Evolutionary conservation across 2,329 filamentous ascomycete species (phyloP), one percentile per base, ranked within the genome.

Genomic region (Clathrospora elynae): DNA sequence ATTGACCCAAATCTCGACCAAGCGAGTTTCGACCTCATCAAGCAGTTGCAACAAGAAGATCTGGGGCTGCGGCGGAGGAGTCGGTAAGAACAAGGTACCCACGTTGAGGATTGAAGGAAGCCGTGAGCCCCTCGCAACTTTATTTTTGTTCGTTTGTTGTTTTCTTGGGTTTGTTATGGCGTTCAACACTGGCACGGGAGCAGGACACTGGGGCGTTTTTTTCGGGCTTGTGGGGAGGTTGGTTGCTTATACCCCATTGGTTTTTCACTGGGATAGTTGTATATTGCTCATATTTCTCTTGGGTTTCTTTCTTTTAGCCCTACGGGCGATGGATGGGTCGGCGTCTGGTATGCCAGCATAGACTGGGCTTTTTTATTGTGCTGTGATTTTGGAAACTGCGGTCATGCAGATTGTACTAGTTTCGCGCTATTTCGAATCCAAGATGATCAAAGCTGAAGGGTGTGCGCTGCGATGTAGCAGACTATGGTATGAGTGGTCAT

Each of bases 41-140:
- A 60, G 49, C 61, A 69, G 39, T 44, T 71, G 42, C 58, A 64
- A 37, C 51, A 57, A 6, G 55, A 67, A 32, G 64, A 67, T 29
- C 48, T 59, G 29, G 65, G 66, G 1, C 31, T 71, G 29, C 42
- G 68, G 26, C 48, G 62, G 14, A 37, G 59, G 24, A 64, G 61
- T 44, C 53, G 59, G n/a, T 57, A 34, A 57, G 14, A 7, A 32
- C 17, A n/a, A 29, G 7, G 7, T 32, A n/a, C n/a, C n/a, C n/a
- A n/a, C n/a, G n/a, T n/a, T n/a, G n/a, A n/a, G n/a, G n/a, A n/a
- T n/a, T n/a, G n/a, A n/a, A n/a, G n/a, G n/a, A n/a, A n/a, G n/a
- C n/a, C n/a, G n/a, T n/a, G n/a, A n/a, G n/a, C n/a, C n/a, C n/a
- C n/a, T n/a, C n/a, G n/a, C n/a, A n/a, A n/a, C n/a, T 26, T 5